phyloP scores from a whole-genome alignment of 2,329 filamentous ascomycete species.

The Dichotomopilus funicola region DNA sequence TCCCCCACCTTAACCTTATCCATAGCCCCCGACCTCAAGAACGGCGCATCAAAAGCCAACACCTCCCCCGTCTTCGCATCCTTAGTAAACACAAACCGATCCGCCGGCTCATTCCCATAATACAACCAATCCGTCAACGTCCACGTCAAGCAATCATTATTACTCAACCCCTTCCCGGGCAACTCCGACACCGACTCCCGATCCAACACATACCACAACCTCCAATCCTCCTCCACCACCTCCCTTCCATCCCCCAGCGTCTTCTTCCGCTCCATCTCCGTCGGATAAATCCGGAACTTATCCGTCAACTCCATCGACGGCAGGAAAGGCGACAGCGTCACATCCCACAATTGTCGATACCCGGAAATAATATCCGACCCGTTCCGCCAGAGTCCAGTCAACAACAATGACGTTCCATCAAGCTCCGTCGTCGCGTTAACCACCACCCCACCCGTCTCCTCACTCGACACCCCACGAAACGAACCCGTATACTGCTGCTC shows the following conservation, averaged over 20 bases:
- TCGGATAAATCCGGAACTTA: background rate
- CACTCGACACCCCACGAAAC: background rate
- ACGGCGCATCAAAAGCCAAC: conserved; percentile 21
- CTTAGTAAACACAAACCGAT: conserved; percentile 20
- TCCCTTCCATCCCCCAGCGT: background rate
- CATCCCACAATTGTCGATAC: background rate
- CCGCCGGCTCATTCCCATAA: conserved; percentile 20
- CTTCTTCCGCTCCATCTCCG: background rate
- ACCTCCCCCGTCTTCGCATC: conserved; percentile 16
- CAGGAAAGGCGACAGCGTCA: background rate
- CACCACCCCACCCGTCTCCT: background rate
- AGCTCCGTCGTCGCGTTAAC: background rate
- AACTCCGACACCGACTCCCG: background rate
- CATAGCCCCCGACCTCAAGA: conserved; percentile 16
- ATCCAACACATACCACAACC: background rate
- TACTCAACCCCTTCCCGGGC: background rate
- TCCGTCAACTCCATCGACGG: background rate
- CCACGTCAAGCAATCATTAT: conserved; percentile 9
- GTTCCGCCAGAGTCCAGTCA: background rate
- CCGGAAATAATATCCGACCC: background rate
- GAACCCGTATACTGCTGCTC: conserved; percentile 6
- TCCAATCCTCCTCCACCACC: conserved; percentile 4
- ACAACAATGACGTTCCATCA: background rate
- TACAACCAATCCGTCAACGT: conserved; percentile 21
- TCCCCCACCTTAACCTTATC: background rate